Percentiles rank a stretch among this genome's conserved stretches.
Conservation (phyloP, 768 basidiomycete species). For the Panellus pusillus region DNA sequence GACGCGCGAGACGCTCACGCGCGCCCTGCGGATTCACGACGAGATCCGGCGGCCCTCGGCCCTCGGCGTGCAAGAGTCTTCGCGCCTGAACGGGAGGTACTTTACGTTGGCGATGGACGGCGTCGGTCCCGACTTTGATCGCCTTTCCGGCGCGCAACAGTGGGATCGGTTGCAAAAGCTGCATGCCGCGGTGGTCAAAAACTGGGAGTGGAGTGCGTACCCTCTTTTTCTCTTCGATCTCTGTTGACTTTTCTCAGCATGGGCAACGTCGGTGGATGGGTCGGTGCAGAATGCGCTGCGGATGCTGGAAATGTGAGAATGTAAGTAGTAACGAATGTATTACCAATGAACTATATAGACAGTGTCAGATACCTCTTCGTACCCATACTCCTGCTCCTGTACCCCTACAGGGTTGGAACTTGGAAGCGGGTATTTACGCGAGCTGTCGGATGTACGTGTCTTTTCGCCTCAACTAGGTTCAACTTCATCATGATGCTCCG, state of each 20-base stretch:
- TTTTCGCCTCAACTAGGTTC: too few species aligned
- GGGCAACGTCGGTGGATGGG: slow-evolving; percentile 47
- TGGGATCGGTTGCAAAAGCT: slow-evolving; percentile 38
- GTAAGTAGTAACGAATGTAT: too few species aligned
- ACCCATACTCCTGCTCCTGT: too few species aligned
- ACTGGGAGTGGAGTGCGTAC: slow-evolving; percentile 56
- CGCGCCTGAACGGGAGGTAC: slow-evolving; percentile 42
- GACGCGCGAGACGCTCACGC: slow-evolving; percentile 39
- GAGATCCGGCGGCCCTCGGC: slow-evolving; percentile 49
- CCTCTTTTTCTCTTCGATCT: background rate
- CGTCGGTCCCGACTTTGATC: slow-evolving; percentile 22
- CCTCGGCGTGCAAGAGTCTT: slow-evolving; percentile 35
- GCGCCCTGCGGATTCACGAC: slow-evolving; percentile 49
- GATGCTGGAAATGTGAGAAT: slow-evolving; percentile 18
- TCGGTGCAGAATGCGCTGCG: slow-evolving; percentile 40
- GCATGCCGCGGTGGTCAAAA: slow-evolving; percentile 42
- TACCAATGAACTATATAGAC: too few species aligned
- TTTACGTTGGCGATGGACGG: slow-evolving; percentile 38
- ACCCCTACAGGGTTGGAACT: too few species aligned
- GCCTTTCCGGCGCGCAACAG: slow-evolving; percentile 2
- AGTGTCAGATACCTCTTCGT: too few species aligned
- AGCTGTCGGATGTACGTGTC: too few species aligned
- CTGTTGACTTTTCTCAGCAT: slow-evolving; percentile 26
- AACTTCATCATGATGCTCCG: too few species aligned
- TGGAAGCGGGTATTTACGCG: too few species aligned